These are phyloP conservation scores for Metschnikowia colocasiae DNA, from an alignment of 805 yeast genomes.

Conservation along the genomic window DNA sequence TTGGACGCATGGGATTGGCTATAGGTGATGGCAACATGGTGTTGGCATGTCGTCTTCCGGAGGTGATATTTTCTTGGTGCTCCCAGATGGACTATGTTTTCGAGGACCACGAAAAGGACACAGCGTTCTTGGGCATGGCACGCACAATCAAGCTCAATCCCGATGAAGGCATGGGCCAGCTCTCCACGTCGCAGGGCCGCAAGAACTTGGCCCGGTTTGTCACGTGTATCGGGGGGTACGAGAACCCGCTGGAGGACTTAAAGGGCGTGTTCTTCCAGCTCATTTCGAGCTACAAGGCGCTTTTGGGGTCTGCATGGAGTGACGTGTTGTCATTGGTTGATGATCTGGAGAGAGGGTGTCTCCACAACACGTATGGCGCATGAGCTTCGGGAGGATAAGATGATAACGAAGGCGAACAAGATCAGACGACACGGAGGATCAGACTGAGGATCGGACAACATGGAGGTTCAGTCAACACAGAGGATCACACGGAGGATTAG, in stretches of 20 bases:
- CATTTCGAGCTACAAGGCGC: conserved; percentile 41
- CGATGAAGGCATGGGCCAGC: conserved; percentile 48
- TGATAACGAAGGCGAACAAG: too few species aligned
- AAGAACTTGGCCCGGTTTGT: conserved; percentile 51
- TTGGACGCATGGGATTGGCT: conserved; percentile 78
- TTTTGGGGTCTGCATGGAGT: conserved; percentile 45
- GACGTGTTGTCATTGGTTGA: conserved; percentile 32
- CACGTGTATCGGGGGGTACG: conserved; percentile 55
- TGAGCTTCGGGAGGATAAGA: not conserved
- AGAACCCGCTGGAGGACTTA: conserved; percentile 47
- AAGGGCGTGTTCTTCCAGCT: conserved; percentile 43
- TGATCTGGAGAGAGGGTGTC: conserved; percentile 21
- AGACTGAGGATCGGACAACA: too few species aligned
- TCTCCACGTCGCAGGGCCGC: conserved; percentile 42
- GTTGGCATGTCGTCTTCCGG: conserved; percentile 51
- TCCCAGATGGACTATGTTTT: conserved; percentile 59
- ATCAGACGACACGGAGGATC: too few species aligned
- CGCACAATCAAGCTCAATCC: conserved; percentile 65
- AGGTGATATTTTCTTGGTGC: conserved; percentile 68
- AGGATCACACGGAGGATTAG: too few species aligned
- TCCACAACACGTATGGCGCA: conserved; percentile 14
- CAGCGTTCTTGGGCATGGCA: conserved; percentile 83
- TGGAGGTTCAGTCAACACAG: too few species aligned
- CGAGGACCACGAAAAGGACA: conserved; percentile 84
- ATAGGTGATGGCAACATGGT: conserved; percentile 43